phyloP scores from a whole-genome alignment of 805 yeast species.

The Lipomyces anomalus region DNA sequence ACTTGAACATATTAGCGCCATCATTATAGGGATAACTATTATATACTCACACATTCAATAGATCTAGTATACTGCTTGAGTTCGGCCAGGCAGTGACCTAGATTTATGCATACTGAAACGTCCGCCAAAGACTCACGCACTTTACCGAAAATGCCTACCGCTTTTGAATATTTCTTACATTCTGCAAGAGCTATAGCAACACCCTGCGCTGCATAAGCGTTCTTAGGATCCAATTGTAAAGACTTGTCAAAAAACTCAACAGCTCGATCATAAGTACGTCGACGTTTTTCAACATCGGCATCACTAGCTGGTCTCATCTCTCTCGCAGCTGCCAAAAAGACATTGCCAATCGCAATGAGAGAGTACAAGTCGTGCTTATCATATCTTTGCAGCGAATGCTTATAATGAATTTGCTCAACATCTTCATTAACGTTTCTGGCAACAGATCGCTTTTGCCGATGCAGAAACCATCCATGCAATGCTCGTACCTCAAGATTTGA shows the following conservation, averaged over 20 bases:
- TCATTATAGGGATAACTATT: too few relatives aligned
- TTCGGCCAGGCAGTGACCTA: slow-evolving; percentile 83
- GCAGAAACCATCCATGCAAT: slow-evolving; percentile 84
- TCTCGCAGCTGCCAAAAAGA: slow-evolving; percentile 73
- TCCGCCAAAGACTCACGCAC: slow-evolving; percentile 86
- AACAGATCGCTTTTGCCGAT: slow-evolving; percentile 30
- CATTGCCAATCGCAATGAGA: slow-evolving; percentile 79
- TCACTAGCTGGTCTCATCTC: slow-evolving; percentile 51
- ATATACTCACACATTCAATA: slow-evolving; percentile 49
- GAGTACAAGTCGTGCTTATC: slow-evolving; percentile 86
- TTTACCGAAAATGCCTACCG: slow-evolving; percentile 80
- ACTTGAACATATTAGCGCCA: too few relatives aligned
- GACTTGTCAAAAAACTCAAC: slow-evolving; percentile 88
- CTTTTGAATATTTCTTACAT: slow-evolving; percentile 52
- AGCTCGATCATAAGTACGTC: slow-evolving; percentile 79
- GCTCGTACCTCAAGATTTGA: slow-evolving; percentile 79
- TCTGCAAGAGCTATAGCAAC: slow-evolving; percentile 90
- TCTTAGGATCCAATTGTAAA: slow-evolving; percentile 70
- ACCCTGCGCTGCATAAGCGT: slow-evolving; percentile 97
- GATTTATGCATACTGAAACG: slow-evolving; percentile 71
- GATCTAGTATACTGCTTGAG: slow-evolving; percentile 78
- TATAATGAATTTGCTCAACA: slow-evolving; percentile 73
- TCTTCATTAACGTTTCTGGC: slow-evolving; percentile 48
- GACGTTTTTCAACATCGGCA: slow-evolving; percentile 51
- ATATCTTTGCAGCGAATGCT: slow-evolving; percentile 72